These are phyloP conservation scores for Clonostachys rhizophaga DNA, from an alignment of 2,329 filamentous ascomycete genomes.

Conservation along the genomic window DNA sequence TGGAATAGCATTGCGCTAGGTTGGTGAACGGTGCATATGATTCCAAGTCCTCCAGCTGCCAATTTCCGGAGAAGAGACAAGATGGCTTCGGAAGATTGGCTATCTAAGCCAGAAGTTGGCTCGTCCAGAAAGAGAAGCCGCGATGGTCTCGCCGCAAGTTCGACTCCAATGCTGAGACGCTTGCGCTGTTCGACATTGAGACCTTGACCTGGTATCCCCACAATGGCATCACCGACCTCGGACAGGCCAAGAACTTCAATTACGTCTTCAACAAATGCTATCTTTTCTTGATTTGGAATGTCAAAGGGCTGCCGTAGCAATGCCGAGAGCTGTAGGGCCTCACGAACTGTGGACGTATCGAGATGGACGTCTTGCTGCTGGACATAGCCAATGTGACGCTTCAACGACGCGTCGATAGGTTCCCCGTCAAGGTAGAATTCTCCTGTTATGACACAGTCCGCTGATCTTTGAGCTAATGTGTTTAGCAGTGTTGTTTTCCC, in stretches of 20 bases:
- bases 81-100: conserved; percentile 90
- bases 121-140: conserved; percentile 91
- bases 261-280: conserved; percentile 52
- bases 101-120: conserved; percentile 86
- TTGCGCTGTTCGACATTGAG: conserved; percentile 67
- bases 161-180: conserved; percentile 88
- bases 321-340: conserved; percentile 83
- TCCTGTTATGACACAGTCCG: conserved; percentile 62
- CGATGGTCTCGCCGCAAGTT: conserved; percentile 86
- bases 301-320: conserved; percentile 76
- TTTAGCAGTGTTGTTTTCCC: conserved; percentile 60
- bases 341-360: conserved; percentile 49
- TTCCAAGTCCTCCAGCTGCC: conserved; percentile 82
- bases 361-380: conserved; percentile 53
- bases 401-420: conserved; percentile 58
- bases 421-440: conserved; percentile 66
- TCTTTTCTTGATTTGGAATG: conserved; percentile 69
- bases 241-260: conserved; percentile 46
- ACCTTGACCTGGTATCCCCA: conserved; percentile 49
- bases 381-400: conserved; percentile 64
- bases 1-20: conserved; percentile 92
- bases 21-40: conserved; percentile 94
- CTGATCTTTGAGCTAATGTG: conserved; percentile 60
- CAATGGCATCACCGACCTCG: conserved; percentile 46
- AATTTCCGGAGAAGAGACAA: conserved; percentile 83